Conservation (phyloP, 345 rosid genomes). For the Bruguiera sexangula region DNA sequence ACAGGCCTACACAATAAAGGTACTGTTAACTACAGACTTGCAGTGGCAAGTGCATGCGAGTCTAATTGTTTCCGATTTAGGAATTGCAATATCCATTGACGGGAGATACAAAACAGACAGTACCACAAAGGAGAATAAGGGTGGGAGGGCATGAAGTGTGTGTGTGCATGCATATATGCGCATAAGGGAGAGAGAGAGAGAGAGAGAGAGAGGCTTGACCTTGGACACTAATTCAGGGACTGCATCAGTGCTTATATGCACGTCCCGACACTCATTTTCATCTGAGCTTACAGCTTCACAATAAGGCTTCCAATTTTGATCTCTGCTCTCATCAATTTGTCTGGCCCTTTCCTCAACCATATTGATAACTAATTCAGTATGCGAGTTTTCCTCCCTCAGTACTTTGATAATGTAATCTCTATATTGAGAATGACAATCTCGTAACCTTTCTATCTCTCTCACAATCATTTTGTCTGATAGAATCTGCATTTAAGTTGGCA, state of each 20-base stretch:
- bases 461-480: constrained; percentile 47
- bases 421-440: constrained; percentile 53
- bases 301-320: constrained; percentile 31
- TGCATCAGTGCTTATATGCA: constrained; percentile 43
- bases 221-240: constrained; percentile 30
- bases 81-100: neutral
- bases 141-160: too few relatives aligned
- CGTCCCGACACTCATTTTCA: constrained; percentile 57
- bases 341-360: constrained; percentile 48
- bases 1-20: neutral
- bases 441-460: constrained; percentile 48
- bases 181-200: neutral
- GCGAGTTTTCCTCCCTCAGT: constrained; percentile 59
- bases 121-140: neutral
- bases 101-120: neutral
- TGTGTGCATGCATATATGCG: too few relatives aligned
- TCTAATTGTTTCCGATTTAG: neutral
- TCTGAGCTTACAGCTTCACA: constrained; percentile 38
- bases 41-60: neutral
- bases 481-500: constrained; percentile 47
- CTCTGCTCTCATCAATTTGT: constrained; percentile 29
- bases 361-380: constrained; percentile 39
- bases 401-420: constrained; percentile 48
- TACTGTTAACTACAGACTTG: neutral
- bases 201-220: constrained; percentile 27